Evolutionary conservation across 2,329 filamentous ascomycete genomes (phyloP).

Genomic region (Claviceps paspali): DNA sequence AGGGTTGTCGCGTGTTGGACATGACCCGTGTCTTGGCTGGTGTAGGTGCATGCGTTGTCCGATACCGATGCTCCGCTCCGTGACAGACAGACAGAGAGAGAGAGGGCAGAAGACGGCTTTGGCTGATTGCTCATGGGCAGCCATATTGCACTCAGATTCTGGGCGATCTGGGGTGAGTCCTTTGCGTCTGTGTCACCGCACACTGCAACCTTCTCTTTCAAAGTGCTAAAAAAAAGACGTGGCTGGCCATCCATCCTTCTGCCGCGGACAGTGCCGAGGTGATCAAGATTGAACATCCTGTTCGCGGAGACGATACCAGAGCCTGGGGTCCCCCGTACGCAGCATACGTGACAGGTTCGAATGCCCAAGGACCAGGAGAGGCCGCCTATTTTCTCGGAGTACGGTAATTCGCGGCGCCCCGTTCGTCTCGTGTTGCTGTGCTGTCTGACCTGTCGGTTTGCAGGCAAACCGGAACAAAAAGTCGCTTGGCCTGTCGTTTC

Average conservation of each 20-base stretch:
- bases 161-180: conserved; percentile 79
- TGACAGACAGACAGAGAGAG: too few species aligned
- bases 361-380: conserved; percentile 60
- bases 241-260: too few species aligned
- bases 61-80: conserved; percentile 9
- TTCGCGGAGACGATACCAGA: conserved; percentile 79
- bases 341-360: conserved; percentile 47
- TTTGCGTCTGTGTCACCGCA: too few species aligned
- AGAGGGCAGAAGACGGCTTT: too few species aligned
- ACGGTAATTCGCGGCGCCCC: conserved; percentile 11
- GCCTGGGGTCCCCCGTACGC: conserved; percentile 96
- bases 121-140: conserved; percentile 27
- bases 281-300: conserved; percentile 93
- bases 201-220: background rate
- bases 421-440: background rate
- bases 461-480: conserved; percentile 97
- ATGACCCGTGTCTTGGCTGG: conserved; percentile 95
- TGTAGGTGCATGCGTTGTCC: conserved; percentile 37
- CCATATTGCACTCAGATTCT: conserved; percentile 96
- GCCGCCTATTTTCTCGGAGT: conserved; percentile 90
- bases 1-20: conserved; percentile 79
- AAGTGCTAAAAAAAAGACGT: background rate
- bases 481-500: conserved; percentile 81
- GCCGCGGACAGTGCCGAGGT: conserved; percentile 58
- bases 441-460: background rate